Percentiles rank a stretch among this genome's conserved stretches.
phyloP scores from a whole-genome alignment of 1,284 basidiomycete species.

The Cerrena zonata region DNA sequence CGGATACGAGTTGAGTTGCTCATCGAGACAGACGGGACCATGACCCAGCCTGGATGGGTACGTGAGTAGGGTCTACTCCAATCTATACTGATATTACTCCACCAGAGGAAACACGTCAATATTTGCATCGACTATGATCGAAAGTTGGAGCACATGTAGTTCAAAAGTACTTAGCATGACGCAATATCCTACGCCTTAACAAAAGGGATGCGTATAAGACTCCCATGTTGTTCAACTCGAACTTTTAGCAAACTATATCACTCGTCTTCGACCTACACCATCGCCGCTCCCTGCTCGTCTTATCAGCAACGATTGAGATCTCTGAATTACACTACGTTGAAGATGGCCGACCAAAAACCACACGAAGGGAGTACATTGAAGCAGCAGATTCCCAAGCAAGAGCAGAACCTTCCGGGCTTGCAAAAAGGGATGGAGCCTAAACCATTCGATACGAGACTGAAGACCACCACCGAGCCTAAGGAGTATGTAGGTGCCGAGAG shows the following conservation, averaged over 20 bases:
- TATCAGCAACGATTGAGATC: background rate
- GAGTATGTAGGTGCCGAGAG: constrained; percentile 41
- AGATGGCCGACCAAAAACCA: constrained; percentile 7
- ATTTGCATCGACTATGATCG: too few relatives aligned
- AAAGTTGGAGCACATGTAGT: too few relatives aligned
- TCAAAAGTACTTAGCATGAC: too few relatives aligned
- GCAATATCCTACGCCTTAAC: too few relatives aligned
- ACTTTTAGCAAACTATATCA: background rate
- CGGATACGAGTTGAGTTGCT: too few relatives aligned
- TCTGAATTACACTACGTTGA: background rate
- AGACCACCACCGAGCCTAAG: constrained; percentile 45
- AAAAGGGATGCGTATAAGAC: too few relatives aligned
- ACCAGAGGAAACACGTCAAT: too few relatives aligned
- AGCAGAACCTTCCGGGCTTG: constrained; percentile 41
- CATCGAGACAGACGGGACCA: too few relatives aligned
- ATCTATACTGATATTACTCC: too few relatives aligned
- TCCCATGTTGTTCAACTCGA: too few relatives aligned
- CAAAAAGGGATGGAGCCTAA: constrained; percentile 38
- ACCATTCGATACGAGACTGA: constrained; percentile 34
- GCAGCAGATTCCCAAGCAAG: constrained; percentile 28
- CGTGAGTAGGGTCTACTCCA: too few relatives aligned
- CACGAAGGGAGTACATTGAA: constrained; percentile 20
- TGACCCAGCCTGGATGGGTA: too few relatives aligned
- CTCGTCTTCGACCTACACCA: background rate
- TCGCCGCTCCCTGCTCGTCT: background rate